Percentiles rank a stretch among this genome's conserved stretches.
Conservation (phyloP, 192 early-diverging fungal genomes). For the Backusella westeae region DNA sequence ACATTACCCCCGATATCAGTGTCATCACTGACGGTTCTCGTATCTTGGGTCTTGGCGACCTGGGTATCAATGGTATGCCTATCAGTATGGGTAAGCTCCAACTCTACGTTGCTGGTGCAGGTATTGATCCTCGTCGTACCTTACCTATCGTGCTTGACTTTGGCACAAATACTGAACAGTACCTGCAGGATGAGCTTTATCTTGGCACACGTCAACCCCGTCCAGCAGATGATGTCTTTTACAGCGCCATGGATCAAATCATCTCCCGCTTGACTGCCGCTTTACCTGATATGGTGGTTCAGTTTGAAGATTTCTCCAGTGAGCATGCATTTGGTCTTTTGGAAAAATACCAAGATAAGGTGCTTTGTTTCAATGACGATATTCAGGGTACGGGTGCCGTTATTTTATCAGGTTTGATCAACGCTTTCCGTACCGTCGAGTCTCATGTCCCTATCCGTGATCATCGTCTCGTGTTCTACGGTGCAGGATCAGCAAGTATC, state of each 20-base stretch:
- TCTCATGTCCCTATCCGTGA: slow-evolving; percentile 63
- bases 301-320: slow-evolving; percentile 96
- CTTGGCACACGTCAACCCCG: slow-evolving; percentile 75
- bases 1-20: slow-evolving; percentile 72
- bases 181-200: slow-evolving; percentile 86
- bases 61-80: slow-evolving; percentile 94
- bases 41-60: slow-evolving; percentile 92
- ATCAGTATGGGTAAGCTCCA: slow-evolving; percentile 96
- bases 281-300: slow-evolving; percentile 84
- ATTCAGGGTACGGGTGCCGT: slow-evolving; percentile 95
- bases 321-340: slow-evolving; percentile 88
- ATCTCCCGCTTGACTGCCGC: slow-evolving; percentile 63
- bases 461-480: slow-evolving; percentile 91
- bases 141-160: slow-evolving; percentile 92
- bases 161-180: slow-evolving; percentile 85
- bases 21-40: slow-evolving; percentile 95
- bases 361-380: slow-evolving; percentile 94
- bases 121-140: slow-evolving; percentile 81
- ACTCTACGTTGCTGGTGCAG: slow-evolving; percentile 83
- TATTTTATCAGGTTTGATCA: slow-evolving; percentile 90
- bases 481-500: slow-evolving; percentile 92
- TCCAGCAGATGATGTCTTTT: slow-evolving; percentile 68
- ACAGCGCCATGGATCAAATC: slow-evolving; percentile 79
- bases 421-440: slow-evolving; percentile 68
- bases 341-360: slow-evolving; percentile 70